phyloP scores from a whole-genome alignment of 2,329 filamentous ascomycete species.

The Mycosphaerella arachidis region DNA sequence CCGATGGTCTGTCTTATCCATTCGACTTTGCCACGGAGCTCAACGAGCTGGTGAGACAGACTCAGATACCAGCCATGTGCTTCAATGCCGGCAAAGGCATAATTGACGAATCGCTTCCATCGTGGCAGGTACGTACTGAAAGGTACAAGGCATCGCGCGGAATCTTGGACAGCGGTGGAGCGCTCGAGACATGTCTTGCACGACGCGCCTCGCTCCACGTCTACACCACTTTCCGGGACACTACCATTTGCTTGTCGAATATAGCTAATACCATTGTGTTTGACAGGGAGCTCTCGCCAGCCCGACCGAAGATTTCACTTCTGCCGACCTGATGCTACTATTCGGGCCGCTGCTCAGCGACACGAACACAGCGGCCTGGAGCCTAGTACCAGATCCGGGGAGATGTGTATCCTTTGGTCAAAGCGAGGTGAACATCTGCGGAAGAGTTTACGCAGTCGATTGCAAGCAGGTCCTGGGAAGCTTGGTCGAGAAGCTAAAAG shows the following conservation, averaged over 20 bases:
- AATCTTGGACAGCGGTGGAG: too few relatives aligned
- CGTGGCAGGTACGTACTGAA: slow-evolving; percentile 34
- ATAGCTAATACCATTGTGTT: too few relatives aligned
- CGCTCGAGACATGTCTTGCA: too few relatives aligned
- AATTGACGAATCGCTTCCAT: slow-evolving; percentile 46
- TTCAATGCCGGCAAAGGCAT: slow-evolving; percentile 50
- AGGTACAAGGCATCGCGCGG: too few relatives aligned
- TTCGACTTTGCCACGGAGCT: slow-evolving; percentile 42
- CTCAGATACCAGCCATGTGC: slow-evolving; percentile 47
- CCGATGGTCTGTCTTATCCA: slow-evolving; percentile 48
- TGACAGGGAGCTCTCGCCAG: slow-evolving; percentile 44
- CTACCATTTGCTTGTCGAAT: too few relatives aligned
- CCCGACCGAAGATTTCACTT: slow-evolving; percentile 18
- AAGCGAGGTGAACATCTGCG: slow-evolving; percentile 22
- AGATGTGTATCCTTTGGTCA: slow-evolving; percentile 34
- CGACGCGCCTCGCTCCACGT: too few relatives aligned
- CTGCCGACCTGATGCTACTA: slow-evolving; percentile 13
- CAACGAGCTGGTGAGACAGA: slow-evolving; percentile 43
- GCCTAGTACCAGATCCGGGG: slow-evolving; percentile 36
- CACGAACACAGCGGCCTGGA: slow-evolving; percentile 34
- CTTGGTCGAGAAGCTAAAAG: background rate
- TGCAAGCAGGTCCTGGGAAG: background rate
- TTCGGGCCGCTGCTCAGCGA: slow-evolving; percentile 17
- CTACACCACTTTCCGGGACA: too few relatives aligned
- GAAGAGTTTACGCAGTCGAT: slow-evolving; percentile 29